A percentile compares a stretch with the other conserved stretches of the same genome.
Evolutionary conservation across 345 rosid genomes (phyloP).

Genomic region (Arabidopsis arenosa): DNA sequence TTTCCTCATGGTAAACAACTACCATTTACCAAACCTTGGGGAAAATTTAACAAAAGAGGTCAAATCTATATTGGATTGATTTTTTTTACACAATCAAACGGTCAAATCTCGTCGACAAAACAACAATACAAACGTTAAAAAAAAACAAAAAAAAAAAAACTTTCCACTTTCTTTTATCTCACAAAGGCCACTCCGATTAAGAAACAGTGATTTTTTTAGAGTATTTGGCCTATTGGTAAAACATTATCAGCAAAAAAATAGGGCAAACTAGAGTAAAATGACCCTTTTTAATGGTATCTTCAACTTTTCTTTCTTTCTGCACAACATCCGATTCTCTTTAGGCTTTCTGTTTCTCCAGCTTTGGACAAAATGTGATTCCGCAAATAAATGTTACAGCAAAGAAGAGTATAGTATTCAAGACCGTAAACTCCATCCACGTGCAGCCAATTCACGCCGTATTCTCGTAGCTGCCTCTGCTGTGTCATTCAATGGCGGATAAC

Average conservation of each 20-base stretch:
- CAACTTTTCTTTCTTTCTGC: slow-evolving; percentile 37
- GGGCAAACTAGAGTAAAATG: slow-evolving; percentile 8
- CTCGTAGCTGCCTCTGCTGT: slow-evolving; percentile 84
- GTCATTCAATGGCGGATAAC: slow-evolving; percentile 94
- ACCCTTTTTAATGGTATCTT: slow-evolving; percentile 16
- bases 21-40: no score
- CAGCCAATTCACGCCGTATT: slow-evolving; percentile 70
- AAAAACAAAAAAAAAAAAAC: neutral
- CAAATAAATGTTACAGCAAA: slow-evolving; percentile 23
- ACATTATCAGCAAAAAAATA: slow-evolving; percentile 24
- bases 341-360: slow-evolving; percentile 25
- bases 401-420: slow-evolving; percentile 46
- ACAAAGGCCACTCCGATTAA: neutral
- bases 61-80: no score
- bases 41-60: neutral
- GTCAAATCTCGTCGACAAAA: neutral
- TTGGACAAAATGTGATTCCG: slow-evolving; percentile 26
- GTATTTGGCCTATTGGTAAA: slow-evolving; percentile 4
- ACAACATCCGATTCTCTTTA: slow-evolving; percentile 33
- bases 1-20: no score
- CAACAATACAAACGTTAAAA: neutral
- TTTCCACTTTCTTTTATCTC: neutral
- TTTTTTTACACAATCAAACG: slow-evolving; percentile 15
- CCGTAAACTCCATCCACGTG: slow-evolving; percentile 81
- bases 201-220: neutral